A percentile compares a stretch with the other conserved stretches of the same genome.
phyloP scores from a whole-genome alignment of 1,284 basidiomycete genomes.

The Ustilago vetiveriae region DNA sequence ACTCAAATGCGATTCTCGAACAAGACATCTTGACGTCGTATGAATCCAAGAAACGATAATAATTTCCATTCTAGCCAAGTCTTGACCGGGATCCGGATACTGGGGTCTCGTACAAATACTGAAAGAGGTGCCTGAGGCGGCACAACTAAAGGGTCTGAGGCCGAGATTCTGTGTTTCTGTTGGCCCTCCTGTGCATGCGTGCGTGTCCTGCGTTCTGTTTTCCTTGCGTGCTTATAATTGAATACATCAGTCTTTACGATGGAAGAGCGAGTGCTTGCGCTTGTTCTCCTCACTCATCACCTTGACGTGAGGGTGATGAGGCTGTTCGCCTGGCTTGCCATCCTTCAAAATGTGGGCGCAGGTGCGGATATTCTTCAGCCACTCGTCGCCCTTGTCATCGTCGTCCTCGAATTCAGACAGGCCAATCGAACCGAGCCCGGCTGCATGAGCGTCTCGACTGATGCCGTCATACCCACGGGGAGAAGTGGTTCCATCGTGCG shows the following conservation, averaged over 20 bases:
- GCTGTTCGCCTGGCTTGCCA: conserved; percentile 48
- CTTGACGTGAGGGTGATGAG: conserved; percentile 64
- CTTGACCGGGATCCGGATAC: neutral
- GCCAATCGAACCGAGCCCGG: conserved; percentile 44
- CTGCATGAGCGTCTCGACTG: conserved; percentile 40
- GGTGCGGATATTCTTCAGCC: conserved; percentile 66
- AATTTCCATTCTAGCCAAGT: conserved; percentile 12
- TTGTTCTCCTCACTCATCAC: conserved; percentile 56
- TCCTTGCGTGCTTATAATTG: too few relatives aligned
- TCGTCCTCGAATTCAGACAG: conserved; percentile 64
- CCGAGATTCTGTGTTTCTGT: neutral
- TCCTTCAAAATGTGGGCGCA: conserved; percentile 60
- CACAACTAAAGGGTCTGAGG: too few relatives aligned
- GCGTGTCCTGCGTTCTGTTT: conserved; percentile 3
- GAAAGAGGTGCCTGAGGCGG: neutral
- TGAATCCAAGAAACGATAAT: conserved; percentile 1
- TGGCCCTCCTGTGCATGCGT: neutral
- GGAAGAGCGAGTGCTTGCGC: conserved; percentile 59
- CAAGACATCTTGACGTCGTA: too few relatives aligned
- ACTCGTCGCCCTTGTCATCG: conserved; percentile 68
- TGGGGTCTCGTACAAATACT: conserved; percentile 6
- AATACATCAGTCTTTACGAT: conserved; percentile 50
- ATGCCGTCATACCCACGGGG: conserved; percentile 31
- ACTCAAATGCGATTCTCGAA: too few relatives aligned
- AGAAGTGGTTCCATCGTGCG: conserved; percentile 23